A percentile compares a stretch with the other conserved stretches of the same genome.
phyloP scores from a whole-genome alignment of 2,329 filamentous ascomycete species.

The Aspergillus udagawae region DNA sequence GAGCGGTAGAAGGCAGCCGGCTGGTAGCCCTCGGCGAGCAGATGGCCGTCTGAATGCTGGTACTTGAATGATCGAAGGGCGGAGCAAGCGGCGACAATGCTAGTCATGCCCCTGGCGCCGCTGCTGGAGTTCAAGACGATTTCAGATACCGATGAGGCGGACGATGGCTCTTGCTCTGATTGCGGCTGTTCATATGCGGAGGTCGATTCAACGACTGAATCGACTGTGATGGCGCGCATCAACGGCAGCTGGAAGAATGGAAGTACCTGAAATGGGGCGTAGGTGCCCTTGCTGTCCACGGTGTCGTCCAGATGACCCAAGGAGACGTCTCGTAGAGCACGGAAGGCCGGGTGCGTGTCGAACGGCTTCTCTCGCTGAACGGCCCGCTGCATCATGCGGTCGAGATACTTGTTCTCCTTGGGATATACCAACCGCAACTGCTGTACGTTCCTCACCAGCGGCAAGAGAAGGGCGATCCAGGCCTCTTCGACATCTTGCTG shows the following conservation, averaged over 20 bases:
- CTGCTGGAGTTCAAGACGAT: constrained; percentile 25
- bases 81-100: constrained; percentile 19
- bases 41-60: constrained; percentile 28
- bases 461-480: constrained; percentile 25
- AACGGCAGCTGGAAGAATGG: constrained; percentile 25
- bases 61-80: constrained; percentile 27
- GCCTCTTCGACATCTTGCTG: constrained; percentile 19
- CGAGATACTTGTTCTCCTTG: constrained; percentile 16
- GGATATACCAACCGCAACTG: constrained; percentile 19
- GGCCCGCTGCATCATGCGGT: constrained; percentile 19
- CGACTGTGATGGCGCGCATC: constrained; percentile 19
- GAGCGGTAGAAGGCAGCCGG: constrained; percentile 23
- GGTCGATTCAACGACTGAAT: constrained; percentile 22
- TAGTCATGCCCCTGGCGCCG: constrained; percentile 22
- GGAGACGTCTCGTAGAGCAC: constrained; percentile 16
- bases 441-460: constrained; percentile 20
- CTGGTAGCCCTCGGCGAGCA: constrained; percentile 22
- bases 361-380: constrained; percentile 16
- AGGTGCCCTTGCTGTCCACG: constrained; percentile 9
- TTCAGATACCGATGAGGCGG: constrained; percentile 18
- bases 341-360: constrained; percentile 13
- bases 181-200: neutral
- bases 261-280: constrained; percentile 14
- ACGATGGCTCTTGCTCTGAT: neutral
- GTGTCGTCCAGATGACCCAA: constrained; percentile 10